Evolutionary conservation across 2,329 filamentous ascomycete species (phyloP).

Genomic region (Eutypa lata): DNA sequence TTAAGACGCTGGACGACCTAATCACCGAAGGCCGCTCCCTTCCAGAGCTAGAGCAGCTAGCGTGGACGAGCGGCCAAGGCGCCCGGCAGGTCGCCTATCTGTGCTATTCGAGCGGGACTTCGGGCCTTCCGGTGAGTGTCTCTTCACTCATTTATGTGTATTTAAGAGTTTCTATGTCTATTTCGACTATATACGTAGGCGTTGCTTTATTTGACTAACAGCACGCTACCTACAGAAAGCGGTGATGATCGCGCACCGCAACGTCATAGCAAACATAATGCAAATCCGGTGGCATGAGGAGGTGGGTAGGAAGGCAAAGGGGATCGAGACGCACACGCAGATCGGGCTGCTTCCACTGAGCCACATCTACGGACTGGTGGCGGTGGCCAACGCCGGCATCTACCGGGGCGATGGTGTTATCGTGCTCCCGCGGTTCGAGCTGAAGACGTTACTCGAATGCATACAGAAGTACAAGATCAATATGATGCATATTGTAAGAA

Average conservation of each 20-base stretch:
- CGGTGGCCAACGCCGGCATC: constrained; percentile 61
- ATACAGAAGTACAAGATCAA: constrained; percentile 68
- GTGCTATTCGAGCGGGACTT: constrained; percentile 72
- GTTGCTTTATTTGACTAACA: too few species aligned
- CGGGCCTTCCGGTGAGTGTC: constrained; percentile 59
- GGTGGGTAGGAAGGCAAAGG: constrained; percentile 23
- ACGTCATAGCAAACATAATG: constrained; percentile 70
- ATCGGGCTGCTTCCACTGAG: constrained; percentile 71
- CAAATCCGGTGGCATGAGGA: constrained; percentile 51
- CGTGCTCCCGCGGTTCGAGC: constrained; percentile 70
- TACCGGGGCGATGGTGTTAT: constrained; percentile 72
- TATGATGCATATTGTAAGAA: constrained; percentile 58
- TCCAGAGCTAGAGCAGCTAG: constrained; percentile 45
- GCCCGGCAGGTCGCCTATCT: constrained; percentile 64
- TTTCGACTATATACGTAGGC: too few species aligned
- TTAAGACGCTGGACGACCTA: constrained; percentile 62
- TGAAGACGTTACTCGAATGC: constrained; percentile 55
- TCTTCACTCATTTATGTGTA: neutral
- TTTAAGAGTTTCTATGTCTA: too few species aligned
- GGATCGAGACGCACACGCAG: constrained; percentile 32
- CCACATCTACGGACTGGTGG: constrained; percentile 74
- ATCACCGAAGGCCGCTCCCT: constrained; percentile 54
- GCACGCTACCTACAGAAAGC: too few species aligned
- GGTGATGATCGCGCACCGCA: constrained; percentile 73
- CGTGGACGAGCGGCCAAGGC: constrained; percentile 58